A percentile compares a stretch with the other conserved stretches of the same genome.
phyloP scores from a whole-genome alignment of 768 basidiomycete genomes.

The Trichaptum fuscoviolaceum region DNA sequence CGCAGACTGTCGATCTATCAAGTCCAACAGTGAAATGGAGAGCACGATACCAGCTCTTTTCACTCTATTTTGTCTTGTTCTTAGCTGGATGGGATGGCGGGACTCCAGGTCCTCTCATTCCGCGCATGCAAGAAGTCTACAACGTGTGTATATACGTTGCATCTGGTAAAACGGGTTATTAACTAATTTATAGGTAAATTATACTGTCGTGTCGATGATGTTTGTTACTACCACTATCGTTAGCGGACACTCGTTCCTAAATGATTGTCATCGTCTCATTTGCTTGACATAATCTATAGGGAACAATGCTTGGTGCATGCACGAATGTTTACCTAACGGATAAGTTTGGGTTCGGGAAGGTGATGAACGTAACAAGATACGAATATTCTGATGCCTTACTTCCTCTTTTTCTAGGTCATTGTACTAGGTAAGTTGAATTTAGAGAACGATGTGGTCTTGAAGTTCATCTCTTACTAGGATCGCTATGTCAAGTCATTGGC shows the following conservation, averaged over 20 bases:
- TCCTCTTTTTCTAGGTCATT: background rate
- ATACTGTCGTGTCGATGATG: constrained; percentile 15
- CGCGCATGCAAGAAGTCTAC: constrained; percentile 14
- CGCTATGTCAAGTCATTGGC: constrained; percentile 45
- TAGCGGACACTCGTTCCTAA: background rate
- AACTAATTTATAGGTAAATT: constrained; percentile 10
- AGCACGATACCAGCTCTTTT: constrained; percentile 4
- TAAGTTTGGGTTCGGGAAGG: constrained; percentile 40
- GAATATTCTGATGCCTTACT: background rate
- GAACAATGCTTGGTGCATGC: constrained; percentile 36
- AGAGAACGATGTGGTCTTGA: background rate
- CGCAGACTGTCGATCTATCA: background rate
- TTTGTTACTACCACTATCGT: constrained; percentile 11
- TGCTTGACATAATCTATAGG: constrained; percentile 20
- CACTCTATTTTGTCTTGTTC: constrained; percentile 11
- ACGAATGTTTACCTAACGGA: constrained; percentile 34
- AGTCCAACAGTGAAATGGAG: background rate
- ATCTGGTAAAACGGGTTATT: background rate
- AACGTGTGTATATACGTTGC: constrained; percentile 5
- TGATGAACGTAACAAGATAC: constrained; percentile 7
- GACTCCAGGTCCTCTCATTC: constrained; percentile 13
- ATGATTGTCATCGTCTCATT: background rate
- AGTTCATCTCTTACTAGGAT: constrained; percentile 28
- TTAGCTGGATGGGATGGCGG: constrained; percentile 15
- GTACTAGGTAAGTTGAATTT: background rate